Evolutionary conservation across 257 asterid species (phyloP).

Genomic region (Solanum tarapatanum): DNA sequence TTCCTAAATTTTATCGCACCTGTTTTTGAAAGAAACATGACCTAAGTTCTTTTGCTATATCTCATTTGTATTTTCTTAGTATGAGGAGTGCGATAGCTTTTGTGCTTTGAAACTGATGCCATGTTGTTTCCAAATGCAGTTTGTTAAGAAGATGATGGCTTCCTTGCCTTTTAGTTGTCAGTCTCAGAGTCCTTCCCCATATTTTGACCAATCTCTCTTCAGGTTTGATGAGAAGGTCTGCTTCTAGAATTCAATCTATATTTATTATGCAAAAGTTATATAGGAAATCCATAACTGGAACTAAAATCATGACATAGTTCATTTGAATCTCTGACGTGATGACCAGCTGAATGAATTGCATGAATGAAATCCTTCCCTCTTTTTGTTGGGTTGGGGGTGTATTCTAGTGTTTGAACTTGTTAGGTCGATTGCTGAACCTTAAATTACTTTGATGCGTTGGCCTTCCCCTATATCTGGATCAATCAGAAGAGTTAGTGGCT

Average conservation of each 20-base stretch:
- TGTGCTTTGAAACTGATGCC: not conserved
- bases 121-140: conserved; percentile 35
- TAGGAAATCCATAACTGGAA: not conserved
- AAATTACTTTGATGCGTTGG: not conserved
- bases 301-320: not conserved
- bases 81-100: not conserved
- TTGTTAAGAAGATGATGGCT: conserved; percentile 76
- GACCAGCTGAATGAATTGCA: not conserved
- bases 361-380: not conserved
- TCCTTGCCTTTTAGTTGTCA: conserved; percentile 74
- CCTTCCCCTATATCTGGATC: not conserved
- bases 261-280: not conserved
- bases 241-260: not conserved
- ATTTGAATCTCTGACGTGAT: not conserved
- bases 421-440: not conserved
- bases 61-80: not conserved
- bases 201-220: conserved; percentile 87
- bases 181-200: conserved; percentile 96
- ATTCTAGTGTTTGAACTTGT: not conserved
- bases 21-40: not conserved
- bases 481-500: not conserved
- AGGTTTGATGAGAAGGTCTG: conserved; percentile 91
- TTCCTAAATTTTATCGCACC: not conserved
- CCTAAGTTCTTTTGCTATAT: not conserved
- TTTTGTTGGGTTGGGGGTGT: not conserved